Evolutionary conservation across 2,329 filamentous ascomycete genomes (phyloP), one percentile per base, ranked within the genome.

Genomic region (Colletotrichum australisinense): DNA sequence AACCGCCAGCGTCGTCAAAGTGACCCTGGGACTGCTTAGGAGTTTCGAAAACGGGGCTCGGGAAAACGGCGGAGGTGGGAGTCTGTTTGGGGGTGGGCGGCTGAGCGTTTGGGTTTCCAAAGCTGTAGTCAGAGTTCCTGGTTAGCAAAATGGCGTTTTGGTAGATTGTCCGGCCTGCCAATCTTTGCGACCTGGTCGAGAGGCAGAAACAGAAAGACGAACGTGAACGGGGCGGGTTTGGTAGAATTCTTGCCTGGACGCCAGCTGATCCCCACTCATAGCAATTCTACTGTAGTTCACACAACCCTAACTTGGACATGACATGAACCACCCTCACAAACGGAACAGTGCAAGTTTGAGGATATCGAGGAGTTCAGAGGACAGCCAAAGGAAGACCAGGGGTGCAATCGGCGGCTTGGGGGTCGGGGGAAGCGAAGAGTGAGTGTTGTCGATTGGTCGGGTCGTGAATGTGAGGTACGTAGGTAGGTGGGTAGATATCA

Each of bases 241-340:
- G 74, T 74, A 69, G 73, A 73, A 73, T 66, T 74, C 82, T 83
- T 86, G 84, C 90, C 89, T 91, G 81, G 86, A 85, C 83, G 83
- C 83, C 80, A 83, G 83, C 84, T 87, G 86, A 83, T 91, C 87
- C 84, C 87, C 88, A 87, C 86, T 91, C 90, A 92, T 92, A 91
- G 88, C 89, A 90, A 77, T 79, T 83, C 77, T 74, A 73, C 72
- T 75, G 74, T 65, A 67, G 57, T 74, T 74, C 68, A 74, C 68
- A 72, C 69, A 67, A 70, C 71, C 71, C 74, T 73, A 67, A 72
- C 75, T 74, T 65, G 64, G 62, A 67, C 75, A 76, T 76, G 72
- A 70, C 75, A 69, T 55, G 26, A 68, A 55, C 58, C 59, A 74
- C 73, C 59, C 28, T 58, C 28, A 74, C 67, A 69, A 74, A 55